A percentile compares a stretch with the other conserved stretches of the same genome.
Conservation (phyloP, 2,329 filamentous ascomycete genomes). For the Bipolaris bicolor region DNA sequence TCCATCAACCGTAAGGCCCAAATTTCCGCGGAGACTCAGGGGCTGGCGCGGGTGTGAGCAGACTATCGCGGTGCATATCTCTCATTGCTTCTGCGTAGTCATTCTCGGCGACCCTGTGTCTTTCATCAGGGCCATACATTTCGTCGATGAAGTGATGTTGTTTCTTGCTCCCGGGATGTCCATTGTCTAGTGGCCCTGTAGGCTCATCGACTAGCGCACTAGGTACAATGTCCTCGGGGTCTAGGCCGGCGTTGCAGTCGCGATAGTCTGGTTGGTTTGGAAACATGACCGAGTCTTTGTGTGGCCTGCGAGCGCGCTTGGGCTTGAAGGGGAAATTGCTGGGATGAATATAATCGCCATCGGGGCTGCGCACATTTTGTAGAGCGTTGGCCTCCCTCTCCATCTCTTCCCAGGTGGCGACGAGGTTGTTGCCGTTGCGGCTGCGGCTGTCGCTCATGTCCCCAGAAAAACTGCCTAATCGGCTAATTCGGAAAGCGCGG, state of each 20-base stretch:
- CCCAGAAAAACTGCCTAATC: conserved; percentile 46
- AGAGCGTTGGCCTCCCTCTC: conserved; percentile 38
- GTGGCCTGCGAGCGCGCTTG: conserved; percentile 24
- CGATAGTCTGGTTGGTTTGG: conserved; percentile 24
- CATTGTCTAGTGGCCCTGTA: conserved; percentile 20
- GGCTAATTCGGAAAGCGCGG: conserved; percentile 53
- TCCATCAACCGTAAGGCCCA: conserved; percentile 7
- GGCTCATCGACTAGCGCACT: conserved; percentile 34
- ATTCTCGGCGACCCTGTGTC: conserved; percentile 30
- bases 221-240: conserved; percentile 40
- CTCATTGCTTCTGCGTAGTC: conserved; percentile 41
- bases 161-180: conserved; percentile 24
- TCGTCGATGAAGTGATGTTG: conserved; percentile 30
- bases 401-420: conserved; percentile 45
- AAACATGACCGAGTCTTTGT: conserved; percentile 36
- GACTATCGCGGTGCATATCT: conserved; percentile 31
- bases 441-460: conserved; percentile 45
- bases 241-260: conserved; percentile 21
- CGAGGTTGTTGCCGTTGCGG: conserved; percentile 37
- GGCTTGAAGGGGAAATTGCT: conserved; percentile 39
- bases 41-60: conserved; percentile 7
- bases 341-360: conserved; percentile 39
- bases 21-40: conserved; percentile 9
- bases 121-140: conserved; percentile 19
- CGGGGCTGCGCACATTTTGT: conserved; percentile 35